phyloP scores from a whole-genome alignment of 2,329 filamentous ascomycete genomes.

The Lasiodiplodia hormozganensis region DNA sequence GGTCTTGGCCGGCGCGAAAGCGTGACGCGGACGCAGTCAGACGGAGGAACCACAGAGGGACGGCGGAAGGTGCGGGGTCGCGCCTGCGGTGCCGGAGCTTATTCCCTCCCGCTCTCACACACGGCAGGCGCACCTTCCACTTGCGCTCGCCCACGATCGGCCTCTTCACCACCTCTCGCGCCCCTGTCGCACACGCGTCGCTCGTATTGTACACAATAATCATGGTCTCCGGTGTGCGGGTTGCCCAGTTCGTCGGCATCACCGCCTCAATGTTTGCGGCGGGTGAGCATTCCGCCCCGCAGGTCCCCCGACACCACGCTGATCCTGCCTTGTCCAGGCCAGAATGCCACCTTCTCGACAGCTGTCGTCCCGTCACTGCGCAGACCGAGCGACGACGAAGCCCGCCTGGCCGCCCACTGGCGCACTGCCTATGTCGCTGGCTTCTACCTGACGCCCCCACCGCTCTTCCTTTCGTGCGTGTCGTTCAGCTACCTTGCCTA shows the following conservation, averaged over 20 bases:
- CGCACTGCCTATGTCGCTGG: slow-evolving; percentile 15
- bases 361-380: slow-evolving; percentile 23
- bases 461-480: neutral
- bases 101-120: neutral
- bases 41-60: neutral
- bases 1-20: neutral
- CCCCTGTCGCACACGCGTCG: neutral
- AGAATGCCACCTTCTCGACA: slow-evolving; percentile 14
- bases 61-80: neutral
- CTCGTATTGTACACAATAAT: neutral
- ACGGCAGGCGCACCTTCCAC: neutral
- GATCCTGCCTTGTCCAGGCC: slow-evolving; percentile 11
- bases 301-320: neutral
- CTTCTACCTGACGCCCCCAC: slow-evolving; percentile 9
- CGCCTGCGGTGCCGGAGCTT: slow-evolving; percentile 8
- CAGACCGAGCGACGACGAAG: slow-evolving; percentile 9
- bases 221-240: slow-evolving; percentile 7
- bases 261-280: slow-evolving; percentile 20
- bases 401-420: slow-evolving; percentile 14
- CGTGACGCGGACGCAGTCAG: neutral
- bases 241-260: slow-evolving; percentile 24
- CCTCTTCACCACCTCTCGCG: neutral
- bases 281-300: neutral
- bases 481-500: slow-evolving; percentile 23
- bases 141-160: neutral